phyloP scores from a whole-genome alignment of 2,329 filamentous ascomycete genomes.

The Botrytis tulipae region DNA sequence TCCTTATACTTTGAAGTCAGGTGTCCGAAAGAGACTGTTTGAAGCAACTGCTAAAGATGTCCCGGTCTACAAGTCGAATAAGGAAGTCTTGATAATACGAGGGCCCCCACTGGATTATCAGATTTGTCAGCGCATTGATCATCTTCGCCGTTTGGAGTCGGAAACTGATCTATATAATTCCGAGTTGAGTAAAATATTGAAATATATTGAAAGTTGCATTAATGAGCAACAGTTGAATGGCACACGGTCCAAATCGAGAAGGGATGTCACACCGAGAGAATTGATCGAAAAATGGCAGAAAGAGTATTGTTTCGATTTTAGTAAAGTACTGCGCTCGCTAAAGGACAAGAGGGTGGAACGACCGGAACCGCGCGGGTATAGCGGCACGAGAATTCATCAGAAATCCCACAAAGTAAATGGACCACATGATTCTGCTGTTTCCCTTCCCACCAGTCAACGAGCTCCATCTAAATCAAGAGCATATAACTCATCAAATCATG shows the following conservation, averaged over 20 bases:
- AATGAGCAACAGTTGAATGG: neutral
- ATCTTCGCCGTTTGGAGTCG: neutral
- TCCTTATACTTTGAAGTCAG: neutral
- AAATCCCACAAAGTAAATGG: neutral
- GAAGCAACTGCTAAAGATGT: neutral
- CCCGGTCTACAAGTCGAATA: neutral
- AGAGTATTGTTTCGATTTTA: neutral
- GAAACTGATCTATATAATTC: no score
- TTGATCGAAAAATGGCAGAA: neutral
- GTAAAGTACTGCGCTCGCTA: neutral
- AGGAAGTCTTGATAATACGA: neutral
- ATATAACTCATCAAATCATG: neutral
- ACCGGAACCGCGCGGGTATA: neutral
- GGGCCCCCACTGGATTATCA: neutral
- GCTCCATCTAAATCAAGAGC: neutral
- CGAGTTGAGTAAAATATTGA: neutral
- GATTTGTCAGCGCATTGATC: neutral
- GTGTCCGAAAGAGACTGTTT: neutral
- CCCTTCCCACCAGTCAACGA: neutral
- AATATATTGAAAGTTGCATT: neutral
- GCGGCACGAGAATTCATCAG: neutral
- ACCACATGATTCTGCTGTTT: neutral
- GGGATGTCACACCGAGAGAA: neutral
- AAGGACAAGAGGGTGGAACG: neutral
- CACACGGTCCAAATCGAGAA: neutral